Base-by-base conservation (phyloP, 495 filamentous ascomycete species). In the Talaromyces borbonicus region DNA sequence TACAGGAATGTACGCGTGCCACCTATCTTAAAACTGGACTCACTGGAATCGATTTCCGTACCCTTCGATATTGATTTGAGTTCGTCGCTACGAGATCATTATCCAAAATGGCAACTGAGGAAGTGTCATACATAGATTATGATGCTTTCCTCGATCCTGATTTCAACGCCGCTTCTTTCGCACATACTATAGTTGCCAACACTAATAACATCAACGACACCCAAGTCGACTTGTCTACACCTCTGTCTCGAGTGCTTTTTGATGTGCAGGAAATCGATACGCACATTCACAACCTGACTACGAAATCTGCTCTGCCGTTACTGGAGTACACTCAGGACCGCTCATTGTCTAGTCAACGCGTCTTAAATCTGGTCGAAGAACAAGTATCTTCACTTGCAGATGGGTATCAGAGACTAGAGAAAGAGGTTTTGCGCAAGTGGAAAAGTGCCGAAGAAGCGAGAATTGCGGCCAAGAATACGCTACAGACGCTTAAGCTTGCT, bases 261-360 rank as follows among this genome's bases (percentile, higher is more conserved):
- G 92, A 99, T 64, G 78, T 93, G 12, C 92, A 99, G 60, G 92
- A 97, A 61, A 82, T 99, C 49, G 90, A 97, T 64, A 94, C 88
- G 1, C 87, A 95, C 57, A 95, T 97, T 50, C 83, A 97, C 63
- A 72, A 74, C 14, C 75, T 99, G 19, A 94, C 90, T 35, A 92
- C 86, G 38, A 79, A 81, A 53, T 84, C 84, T 38, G 85, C 93
- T 11, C 69, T 90, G 5, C 85, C 88, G 1, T 71, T 97, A n/a
- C 75, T 97, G 20, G 69, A 78, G 14, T 75, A 94, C 64, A 92
- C 87, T 20, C 72, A 78, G 49, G 68, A 73, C 38, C 84, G 90
- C 52, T 79, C 79, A 30, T 72, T 75, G 16, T 80, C 88, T 0
- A 82, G 80, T 32, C 62, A 72, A 12, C 71, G 68, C 42, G 80